Evolutionary conservation across 2,329 filamentous ascomycete genomes (phyloP), one percentile per base, ranked within the genome.

Genomic region (Cyanodermella asteris): DNA sequence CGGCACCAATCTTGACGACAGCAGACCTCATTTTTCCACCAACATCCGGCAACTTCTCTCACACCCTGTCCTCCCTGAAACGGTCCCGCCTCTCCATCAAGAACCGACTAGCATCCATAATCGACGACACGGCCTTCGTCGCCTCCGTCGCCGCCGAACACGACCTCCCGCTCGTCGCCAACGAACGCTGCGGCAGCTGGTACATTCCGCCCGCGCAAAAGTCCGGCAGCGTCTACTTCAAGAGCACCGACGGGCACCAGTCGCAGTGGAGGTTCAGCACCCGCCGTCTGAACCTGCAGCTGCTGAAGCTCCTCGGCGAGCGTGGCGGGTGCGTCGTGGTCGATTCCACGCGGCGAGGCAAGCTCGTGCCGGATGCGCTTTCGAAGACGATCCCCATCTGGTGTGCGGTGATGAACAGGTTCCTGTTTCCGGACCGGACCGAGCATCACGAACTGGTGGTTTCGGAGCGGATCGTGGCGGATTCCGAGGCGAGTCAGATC

Each of bases 101-200:
- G 35, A 91, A 93, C 51, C 73, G 84, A 10, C 65, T 97, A 8
- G 52, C 55, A 16, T 91, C 80, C 15, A 84, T 94, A 44, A 54
- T 59, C 31, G 51, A 61, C 15, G 87, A 94, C 46, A 72, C 80
- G 6, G 45, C 46, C 2, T 94, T 93, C 44, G 76, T 87, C 13
- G 46, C 53, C 13, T 43, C 53, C 6, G 70, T 80, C 0, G 45
- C 49, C 11, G 37, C 46, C 9, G 40, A 48, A 23, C 49, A 58
- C 36, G 34, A 39, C 3, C 54, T 84, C 2, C 80, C 81, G 0
- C 55, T 94, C 2, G 57, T 94, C 9, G 81, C 84, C 16, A 97
- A 97, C 43, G 82, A 94, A 54, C 65, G 87, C 31, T 94, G 87
- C 45, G 87, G 87, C 1, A 84, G 77, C 48, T 97, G 87, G 87